A percentile compares a stretch with the other conserved stretches of the same genome.
phyloP scores from a whole-genome alignment of 169 alveolate species.

The Amoebophrya sp. region DNA sequence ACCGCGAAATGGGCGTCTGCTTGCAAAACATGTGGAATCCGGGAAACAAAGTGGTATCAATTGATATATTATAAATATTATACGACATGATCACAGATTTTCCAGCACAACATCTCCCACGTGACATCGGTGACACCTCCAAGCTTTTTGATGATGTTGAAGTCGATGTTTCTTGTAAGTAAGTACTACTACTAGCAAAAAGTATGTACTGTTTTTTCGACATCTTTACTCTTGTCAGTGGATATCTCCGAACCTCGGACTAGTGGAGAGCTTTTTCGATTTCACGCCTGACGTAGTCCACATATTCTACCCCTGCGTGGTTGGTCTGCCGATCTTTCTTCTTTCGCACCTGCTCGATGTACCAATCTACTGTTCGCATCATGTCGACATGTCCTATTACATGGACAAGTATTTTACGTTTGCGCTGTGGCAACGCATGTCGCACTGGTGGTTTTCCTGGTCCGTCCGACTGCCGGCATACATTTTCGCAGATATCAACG shows the following conservation, averaged over 20 bases:
- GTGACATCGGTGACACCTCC: too few relatives aligned
- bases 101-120: too few relatives aligned
- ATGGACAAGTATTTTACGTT: background rate
- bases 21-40: background rate
- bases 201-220: too few relatives aligned
- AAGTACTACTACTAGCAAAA: too few relatives aligned
- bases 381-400: background rate
- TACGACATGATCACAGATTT: too few relatives aligned
- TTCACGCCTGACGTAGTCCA: background rate
- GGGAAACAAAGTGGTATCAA: background rate
- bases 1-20: background rate
- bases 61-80: too few relatives aligned
- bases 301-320: background rate
- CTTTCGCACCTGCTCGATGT: background rate
- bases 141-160: too few relatives aligned
- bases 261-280: background rate
- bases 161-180: too few relatives aligned
- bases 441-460: background rate
- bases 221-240: too few relatives aligned
- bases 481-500: background rate
- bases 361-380: background rate
- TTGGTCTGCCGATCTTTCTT: background rate
- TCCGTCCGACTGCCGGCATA: background rate
- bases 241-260: background rate
- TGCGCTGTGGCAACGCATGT: background rate